Evolutionary conservation across 2,329 filamentous ascomycete genomes (phyloP).

Genomic region (Exophiala oligosperma): DNA sequence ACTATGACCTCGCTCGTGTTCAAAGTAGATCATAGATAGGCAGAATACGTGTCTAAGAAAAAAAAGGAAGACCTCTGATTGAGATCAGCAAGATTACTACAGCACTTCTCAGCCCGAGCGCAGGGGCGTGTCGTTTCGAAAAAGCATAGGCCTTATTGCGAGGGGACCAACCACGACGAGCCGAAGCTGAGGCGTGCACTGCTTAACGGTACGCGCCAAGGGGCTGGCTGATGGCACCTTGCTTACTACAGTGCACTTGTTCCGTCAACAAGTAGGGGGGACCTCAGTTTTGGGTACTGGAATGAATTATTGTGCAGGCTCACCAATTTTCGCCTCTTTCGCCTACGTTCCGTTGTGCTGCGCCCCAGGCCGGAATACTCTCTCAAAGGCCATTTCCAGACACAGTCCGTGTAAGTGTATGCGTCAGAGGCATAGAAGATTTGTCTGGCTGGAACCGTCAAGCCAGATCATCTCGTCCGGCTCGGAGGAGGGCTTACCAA

Average conservation of each 20-base stretch:
- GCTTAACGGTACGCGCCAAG: constrained; percentile 1
- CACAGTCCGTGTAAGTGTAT: not conserved
- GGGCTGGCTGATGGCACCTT: not conserved
- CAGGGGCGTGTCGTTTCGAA: constrained; percentile 1
- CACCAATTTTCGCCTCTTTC: not conserved
- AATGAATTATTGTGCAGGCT: too few species aligned
- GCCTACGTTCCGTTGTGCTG: not conserved
- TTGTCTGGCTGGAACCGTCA: too few species aligned
- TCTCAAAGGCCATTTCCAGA: not conserved
- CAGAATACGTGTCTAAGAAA: not conserved
- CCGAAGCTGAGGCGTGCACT: not conserved
- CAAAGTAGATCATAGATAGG: not conserved
- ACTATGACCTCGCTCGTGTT: too few species aligned
- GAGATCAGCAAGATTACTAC: constrained; percentile 1
- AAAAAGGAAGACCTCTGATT: not conserved
- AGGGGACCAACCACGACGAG: not conserved
- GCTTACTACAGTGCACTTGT: not conserved
- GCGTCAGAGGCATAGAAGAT: too few species aligned
- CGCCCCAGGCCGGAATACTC: not conserved
- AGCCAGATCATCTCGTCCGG: not conserved
- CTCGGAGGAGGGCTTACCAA: not conserved
- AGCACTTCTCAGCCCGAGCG: not conserved
- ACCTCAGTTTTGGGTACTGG: not conserved
- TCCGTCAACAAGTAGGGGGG: not conserved
- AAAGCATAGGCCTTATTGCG: not conserved